phyloP scores from a whole-genome alignment of 2,329 filamentous ascomycete species.

The Aspergillus sclerotialis region DNA sequence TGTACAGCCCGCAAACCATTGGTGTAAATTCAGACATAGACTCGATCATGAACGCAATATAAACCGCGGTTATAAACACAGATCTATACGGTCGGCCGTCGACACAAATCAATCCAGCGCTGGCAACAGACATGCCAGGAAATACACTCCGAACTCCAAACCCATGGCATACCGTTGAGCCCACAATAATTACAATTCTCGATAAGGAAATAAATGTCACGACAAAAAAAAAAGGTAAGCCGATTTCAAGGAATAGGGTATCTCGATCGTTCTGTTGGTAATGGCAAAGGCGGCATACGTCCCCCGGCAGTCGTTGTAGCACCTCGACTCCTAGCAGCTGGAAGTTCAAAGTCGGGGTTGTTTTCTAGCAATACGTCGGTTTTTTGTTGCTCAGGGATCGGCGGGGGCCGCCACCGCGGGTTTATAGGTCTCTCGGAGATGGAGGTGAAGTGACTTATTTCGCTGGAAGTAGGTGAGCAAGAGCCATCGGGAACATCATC shows the following conservation, averaged over 20 bases:
- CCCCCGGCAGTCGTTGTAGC: slow-evolving; percentile 11
- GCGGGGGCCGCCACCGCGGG: slow-evolving; percentile 64
- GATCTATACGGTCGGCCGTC: no score
- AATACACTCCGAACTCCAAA: not conserved
- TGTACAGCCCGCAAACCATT: no score
- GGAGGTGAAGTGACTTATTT: slow-evolving; percentile 80
- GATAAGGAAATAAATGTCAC: not conserved
- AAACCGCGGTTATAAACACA: no score
- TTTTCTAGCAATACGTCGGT: slow-evolving; percentile 68
- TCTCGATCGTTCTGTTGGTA: slow-evolving; percentile 12
- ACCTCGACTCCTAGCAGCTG: slow-evolving; percentile 26
- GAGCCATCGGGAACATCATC: slow-evolving; percentile 59
- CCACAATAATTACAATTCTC: not conserved
- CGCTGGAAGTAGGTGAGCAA: slow-evolving; percentile 69
- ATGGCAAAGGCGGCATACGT: slow-evolving; percentile 20
- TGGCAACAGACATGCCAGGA: not conserved
- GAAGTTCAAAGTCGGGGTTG: slow-evolving; percentile 82
- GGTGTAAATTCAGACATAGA: no score
- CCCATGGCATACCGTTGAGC: not conserved
- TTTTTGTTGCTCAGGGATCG: slow-evolving; percentile 46
- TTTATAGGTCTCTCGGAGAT: slow-evolving; percentile 85
- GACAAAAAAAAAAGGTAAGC: slow-evolving; percentile 4
- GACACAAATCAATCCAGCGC: no score
- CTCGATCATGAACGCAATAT: no score
- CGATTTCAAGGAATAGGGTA: slow-evolving; percentile 17